Evolutionary conservation across 2,329 filamentous ascomycete genomes (phyloP).

Genomic region (Xylariaceae sp.): DNA sequence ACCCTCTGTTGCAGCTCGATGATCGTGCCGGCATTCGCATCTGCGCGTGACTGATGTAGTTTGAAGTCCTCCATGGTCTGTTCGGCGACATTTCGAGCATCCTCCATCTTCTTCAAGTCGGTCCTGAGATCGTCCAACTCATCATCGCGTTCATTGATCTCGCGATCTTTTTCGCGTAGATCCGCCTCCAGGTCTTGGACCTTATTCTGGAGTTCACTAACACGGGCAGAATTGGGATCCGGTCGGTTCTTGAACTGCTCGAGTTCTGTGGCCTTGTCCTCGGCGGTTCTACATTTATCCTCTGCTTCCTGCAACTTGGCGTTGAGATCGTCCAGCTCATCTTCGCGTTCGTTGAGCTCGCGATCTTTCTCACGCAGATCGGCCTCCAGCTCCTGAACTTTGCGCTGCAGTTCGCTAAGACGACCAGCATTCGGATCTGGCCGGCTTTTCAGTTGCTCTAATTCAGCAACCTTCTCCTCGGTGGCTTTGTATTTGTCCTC

Average conservation of each 20-base stretch:
- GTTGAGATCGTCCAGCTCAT: constrained; percentile 50
- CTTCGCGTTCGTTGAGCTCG: constrained; percentile 50
- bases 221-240: constrained; percentile 10
- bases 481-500: constrained; percentile 39
- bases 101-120: constrained; percentile 45
- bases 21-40: constrained; percentile 42
- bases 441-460: constrained; percentile 36
- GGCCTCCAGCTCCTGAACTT: constrained; percentile 43
- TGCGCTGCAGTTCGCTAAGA: constrained; percentile 33
- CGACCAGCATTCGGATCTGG: constrained; percentile 37
- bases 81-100: constrained; percentile 53
- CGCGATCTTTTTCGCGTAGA: constrained; percentile 67
- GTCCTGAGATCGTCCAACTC: constrained; percentile 55
- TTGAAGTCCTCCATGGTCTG: constrained; percentile 51
- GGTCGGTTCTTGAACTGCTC: too few species aligned
- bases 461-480: constrained; percentile 21
- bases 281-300: too few species aligned
- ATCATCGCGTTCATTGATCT: constrained; percentile 69
- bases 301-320: constrained; percentile 39
- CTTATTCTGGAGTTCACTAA: constrained; percentile 49
- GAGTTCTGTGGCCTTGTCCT: too few species aligned
- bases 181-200: constrained; percentile 40
- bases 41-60: constrained; percentile 36
- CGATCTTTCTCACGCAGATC: constrained; percentile 53
- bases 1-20: constrained; percentile 49